Percentiles rank a stretch among this genome's conserved stretches.
Evolutionary conservation across 495 filamentous ascomycete genomes (phyloP).

Genomic region (Penicillium pancosmium): DNA sequence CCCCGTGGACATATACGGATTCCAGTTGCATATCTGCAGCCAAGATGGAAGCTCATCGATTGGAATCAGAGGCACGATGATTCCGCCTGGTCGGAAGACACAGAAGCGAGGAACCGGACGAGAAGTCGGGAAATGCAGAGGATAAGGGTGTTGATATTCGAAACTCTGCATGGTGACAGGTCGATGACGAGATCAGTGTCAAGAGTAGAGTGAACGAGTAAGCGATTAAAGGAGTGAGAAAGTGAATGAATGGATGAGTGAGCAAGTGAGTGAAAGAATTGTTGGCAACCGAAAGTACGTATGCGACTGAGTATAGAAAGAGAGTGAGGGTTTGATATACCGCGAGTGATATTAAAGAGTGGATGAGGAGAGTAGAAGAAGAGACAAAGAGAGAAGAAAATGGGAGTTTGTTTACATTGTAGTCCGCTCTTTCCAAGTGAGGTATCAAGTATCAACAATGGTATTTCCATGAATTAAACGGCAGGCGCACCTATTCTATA

Average conservation of each 20-base stretch:
- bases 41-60: slow-evolving; percentile 44
- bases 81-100: slow-evolving; percentile 35
- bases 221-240: not conserved
- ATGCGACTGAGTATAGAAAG: not conserved
- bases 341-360: slow-evolving; percentile 14
- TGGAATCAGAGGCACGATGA: slow-evolving; percentile 34
- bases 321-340: not conserved
- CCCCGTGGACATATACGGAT: slow-evolving; percentile 20
- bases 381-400: slow-evolving; percentile 9
- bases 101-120: slow-evolving; percentile 39
- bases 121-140: slow-evolving; percentile 1
- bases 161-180: not conserved
- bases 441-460: too few relatives aligned
- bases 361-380: slow-evolving; percentile 7
- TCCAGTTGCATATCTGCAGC: slow-evolving; percentile 33
- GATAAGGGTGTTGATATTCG: not conserved
- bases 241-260: not conserved
- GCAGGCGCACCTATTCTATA: not conserved
- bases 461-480: too few relatives aligned
- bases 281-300: not conserved
- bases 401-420: slow-evolving; percentile 4
- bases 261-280: not conserved
- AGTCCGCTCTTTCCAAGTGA: slow-evolving; percentile 2
- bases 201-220: not conserved
- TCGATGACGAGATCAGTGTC: not conserved